A percentile compares a stretch with the other conserved stretches of the same genome.
These are phyloP conservation scores for Piper betle DNA, from an alignment of 164 flowering plant genomes.

Conservation along the genomic window DNA sequence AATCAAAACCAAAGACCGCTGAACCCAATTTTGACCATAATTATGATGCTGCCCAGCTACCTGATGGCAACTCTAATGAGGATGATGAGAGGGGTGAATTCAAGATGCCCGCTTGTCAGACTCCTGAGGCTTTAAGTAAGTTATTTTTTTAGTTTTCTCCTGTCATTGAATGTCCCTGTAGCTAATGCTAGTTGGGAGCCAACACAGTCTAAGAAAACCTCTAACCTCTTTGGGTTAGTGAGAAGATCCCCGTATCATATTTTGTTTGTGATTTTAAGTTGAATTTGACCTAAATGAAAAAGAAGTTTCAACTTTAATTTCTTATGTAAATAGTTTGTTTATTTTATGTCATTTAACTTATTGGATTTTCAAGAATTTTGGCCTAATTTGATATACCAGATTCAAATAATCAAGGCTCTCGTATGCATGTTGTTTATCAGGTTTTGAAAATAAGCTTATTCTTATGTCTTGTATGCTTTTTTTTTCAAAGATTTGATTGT, in stretches of 20 bases:
- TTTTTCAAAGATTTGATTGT: background rate
- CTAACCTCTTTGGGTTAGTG: too few species aligned
- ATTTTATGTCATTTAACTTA: background rate
- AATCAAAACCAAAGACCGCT: background rate
- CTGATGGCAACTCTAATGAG: background rate
- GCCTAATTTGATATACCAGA: background rate
- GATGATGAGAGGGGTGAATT: background rate
- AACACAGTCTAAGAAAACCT: too few species aligned
- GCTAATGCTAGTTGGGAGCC: background rate
- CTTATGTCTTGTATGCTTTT: too few species aligned
- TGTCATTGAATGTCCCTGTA: too few species aligned
- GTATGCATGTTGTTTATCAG: constrained; percentile 8
- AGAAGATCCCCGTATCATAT: too few species aligned
- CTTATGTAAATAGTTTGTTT: background rate
- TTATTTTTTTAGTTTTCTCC: background rate
- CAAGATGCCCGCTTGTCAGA: background rate
- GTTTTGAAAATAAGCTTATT: background rate
- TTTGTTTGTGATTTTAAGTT: too few species aligned
- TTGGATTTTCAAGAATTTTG: background rate
- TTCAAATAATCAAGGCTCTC: constrained; percentile 3
- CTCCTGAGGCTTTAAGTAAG: background rate
- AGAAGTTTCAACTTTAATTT: background rate
- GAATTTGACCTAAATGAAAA: too few species aligned
- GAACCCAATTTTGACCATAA: background rate
- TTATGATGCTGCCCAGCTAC: background rate